phyloP scores from a whole-genome alignment of 345 rosid genomes.

The Excoecaria agallocha region DNA sequence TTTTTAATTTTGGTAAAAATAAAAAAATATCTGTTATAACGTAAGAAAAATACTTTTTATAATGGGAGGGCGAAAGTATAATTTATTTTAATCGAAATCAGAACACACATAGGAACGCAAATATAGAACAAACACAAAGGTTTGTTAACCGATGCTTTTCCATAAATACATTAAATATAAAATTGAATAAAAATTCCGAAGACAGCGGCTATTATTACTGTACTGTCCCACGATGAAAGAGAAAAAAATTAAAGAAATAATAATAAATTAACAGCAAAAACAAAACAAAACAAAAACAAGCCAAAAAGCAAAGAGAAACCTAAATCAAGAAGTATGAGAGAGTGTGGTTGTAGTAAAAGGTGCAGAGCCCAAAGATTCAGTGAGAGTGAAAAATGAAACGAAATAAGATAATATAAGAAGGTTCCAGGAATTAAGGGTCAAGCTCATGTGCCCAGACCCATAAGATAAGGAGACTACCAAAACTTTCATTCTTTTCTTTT shows the following conservation, averaged over 20 bases:
- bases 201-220: constrained; percentile 75
- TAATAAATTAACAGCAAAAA: not conserved
- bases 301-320: constrained; percentile 29
- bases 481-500: not conserved
- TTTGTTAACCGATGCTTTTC: constrained; percentile 6
- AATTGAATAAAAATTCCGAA: constrained; percentile 29
- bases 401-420: constrained; percentile 59
- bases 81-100: not conserved
- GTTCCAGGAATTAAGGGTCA: constrained; percentile 95
- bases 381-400: constrained; percentile 13
- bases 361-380: constrained; percentile 36
- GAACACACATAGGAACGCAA: not conserved
- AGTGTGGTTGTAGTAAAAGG: constrained; percentile 14
- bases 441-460: constrained; percentile 57
- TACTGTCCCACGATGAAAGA: constrained; percentile 43
- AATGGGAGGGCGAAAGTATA: no score
- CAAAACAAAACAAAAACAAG: constrained; percentile 14
- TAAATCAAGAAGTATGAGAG: constrained; percentile 11
- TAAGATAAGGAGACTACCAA: constrained; percentile 31
- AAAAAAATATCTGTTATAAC: no score
- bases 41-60: no score
- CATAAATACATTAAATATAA: not conserved
- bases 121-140: not conserved
- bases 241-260: constrained; percentile 4
- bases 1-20: no score